Base-by-base conservation (phyloP, 805 yeast species). In the Nakazawaea wickerhamii region DNA sequence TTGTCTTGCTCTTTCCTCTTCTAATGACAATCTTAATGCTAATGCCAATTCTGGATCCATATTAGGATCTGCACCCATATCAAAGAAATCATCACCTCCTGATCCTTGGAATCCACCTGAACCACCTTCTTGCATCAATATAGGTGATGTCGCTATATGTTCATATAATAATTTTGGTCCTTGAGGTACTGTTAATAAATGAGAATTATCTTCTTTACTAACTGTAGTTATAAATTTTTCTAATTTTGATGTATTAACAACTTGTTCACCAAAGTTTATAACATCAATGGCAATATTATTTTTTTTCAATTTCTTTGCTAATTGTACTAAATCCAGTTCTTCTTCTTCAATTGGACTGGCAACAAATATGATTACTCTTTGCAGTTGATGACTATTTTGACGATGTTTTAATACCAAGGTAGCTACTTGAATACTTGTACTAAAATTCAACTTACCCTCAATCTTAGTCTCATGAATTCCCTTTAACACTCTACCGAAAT, bases 31-130 rank as follows among this genome's bases (percentile, higher is more conserved):
- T 59, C 98, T 80, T 55, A 93, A 75, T 1, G 98, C 99, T 71
- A 93, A 72, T 0, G 98, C 99, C 58, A 93, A 76, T 64, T 93
- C 99, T 25, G 98, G 98, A 55, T 93, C 99, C 79, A 88, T 84
- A 51, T 81, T 80, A 25, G 96, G 91, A 63, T 91, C 98, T 30
- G 77, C 77, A 40, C 81, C 84, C 55, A 82, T 73, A 44, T 80
- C 87, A 64, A 78, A 79, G 38, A 68, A 74, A 46, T 69, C 73
- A 38, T 54, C 61, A n/a, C 64, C 73, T 21, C 63, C 74, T 20
- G 63, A 69, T 38, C 67, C 73, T 10, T 70, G 65, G 26, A 63
- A 67, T 32, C 56, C 59, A n/a, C 59, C 68, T 3, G 70, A 75
- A 36, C 73, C 72, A 10, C 84, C 85, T 43, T 79, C 88, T 43